Percentiles rank a stretch among this genome's conserved stretches.
Conservation (phyloP, 2,329 filamentous ascomycete species). For the Alternaria sp. region DNA sequence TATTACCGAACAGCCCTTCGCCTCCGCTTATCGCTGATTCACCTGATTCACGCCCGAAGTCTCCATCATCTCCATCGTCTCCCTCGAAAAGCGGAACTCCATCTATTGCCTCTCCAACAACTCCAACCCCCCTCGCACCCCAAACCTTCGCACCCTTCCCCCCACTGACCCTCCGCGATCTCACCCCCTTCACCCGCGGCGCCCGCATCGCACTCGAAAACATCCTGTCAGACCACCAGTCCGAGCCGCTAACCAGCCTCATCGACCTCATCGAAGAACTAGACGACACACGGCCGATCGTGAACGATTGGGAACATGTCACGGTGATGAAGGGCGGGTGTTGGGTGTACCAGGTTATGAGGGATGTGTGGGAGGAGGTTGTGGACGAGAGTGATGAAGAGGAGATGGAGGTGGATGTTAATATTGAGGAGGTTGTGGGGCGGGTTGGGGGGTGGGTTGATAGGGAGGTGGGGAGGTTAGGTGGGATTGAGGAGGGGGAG, state of each 20-base stretch:
- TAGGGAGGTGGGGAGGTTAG: not conserved
- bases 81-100: not conserved
- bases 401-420: not conserved
- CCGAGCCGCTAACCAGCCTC: not conserved
- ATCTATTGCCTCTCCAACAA: not conserved
- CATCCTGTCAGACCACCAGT: not conserved
- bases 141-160: not conserved
- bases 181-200: slow-evolving; percentile 7
- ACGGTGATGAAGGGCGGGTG: slow-evolving; percentile 4
- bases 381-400: not conserved
- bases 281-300: not conserved
- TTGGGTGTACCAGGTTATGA: slow-evolving; percentile 6
- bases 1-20: not conserved
- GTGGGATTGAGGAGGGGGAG: not conserved
- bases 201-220: slow-evolving; percentile 10
- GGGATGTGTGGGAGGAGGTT: slow-evolving; percentile 1
- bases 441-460: slow-evolving; percentile 2
- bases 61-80: not conserved
- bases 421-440: not conserved
- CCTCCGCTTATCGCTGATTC: not conserved
- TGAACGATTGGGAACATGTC: slow-evolving; percentile 4
- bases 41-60: not conserved
- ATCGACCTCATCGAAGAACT: not conserved
- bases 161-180: not conserved
- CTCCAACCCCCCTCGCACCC: not conserved